Percentiles rank a stretch among this genome's conserved stretches.
Evolutionary conservation across 345 rosid genomes (phyloP).

Genomic region (Linum trigynum): DNA sequence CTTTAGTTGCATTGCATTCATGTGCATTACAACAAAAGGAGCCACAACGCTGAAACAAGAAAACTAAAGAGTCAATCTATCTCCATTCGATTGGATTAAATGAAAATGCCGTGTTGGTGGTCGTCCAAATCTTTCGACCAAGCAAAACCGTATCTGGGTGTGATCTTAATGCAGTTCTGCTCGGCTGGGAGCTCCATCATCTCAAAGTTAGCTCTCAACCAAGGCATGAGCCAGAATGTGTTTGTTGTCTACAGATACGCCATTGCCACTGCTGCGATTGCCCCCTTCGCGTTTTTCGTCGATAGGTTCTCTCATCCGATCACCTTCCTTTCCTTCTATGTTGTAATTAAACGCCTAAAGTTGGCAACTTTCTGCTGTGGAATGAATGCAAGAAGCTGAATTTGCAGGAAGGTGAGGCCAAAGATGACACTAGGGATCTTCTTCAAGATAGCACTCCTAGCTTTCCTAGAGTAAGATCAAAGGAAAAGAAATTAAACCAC

Average conservation of each 20-base stretch:
- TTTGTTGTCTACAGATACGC: conserved; percentile 62
- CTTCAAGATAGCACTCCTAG: conserved; percentile 53
- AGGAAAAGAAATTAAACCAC: no score
- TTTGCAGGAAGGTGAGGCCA: conserved; percentile 61
- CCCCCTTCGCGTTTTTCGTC: conserved; percentile 64
- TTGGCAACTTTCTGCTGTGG: neutral
- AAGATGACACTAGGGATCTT: conserved; percentile 63
- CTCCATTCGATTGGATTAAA: no score
- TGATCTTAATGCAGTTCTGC: conserved; percentile 50
- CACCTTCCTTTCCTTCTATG: neutral
- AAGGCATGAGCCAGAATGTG: conserved; percentile 60
- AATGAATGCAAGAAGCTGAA: neutral
- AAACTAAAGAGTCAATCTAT: no score
- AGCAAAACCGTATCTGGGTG: conserved; percentile 45
- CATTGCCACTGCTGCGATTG: conserved; percentile 44
- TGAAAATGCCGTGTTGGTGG: neutral
- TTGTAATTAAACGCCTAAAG: no score
- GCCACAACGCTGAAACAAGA: no score
- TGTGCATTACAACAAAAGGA: no score
- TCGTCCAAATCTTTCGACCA: neutral
- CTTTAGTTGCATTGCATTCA: no score
- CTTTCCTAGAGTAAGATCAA: conserved; percentile 56
- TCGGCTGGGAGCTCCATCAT: conserved; percentile 45
- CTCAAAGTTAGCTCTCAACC: conserved; percentile 40
- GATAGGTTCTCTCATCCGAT: conserved; percentile 36